Conservation (phyloP, 345 rosid species). For the Citrus hindsii region DNA sequence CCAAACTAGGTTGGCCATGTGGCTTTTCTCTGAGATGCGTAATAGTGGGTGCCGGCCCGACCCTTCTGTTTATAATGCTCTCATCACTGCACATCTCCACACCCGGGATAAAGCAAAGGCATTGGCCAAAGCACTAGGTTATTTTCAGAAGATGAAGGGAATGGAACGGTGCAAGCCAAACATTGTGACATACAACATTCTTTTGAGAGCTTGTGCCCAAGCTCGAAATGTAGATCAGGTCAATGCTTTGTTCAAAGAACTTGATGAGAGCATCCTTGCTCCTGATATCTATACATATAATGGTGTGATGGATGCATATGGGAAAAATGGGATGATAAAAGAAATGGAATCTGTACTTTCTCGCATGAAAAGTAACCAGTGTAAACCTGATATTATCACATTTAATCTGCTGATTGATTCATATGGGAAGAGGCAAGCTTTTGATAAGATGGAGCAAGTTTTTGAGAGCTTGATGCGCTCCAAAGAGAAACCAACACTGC, state of each 20-base stretch:
- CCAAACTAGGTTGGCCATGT: constrained; percentile 92
- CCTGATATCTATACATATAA: constrained; percentile 79
- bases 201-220: constrained; percentile 86
- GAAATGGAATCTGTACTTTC: constrained; percentile 90
- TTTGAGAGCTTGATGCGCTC: constrained; percentile 73
- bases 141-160: constrained; percentile 81
- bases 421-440: constrained; percentile 77
- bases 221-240: constrained; percentile 72
- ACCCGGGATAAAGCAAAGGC: constrained; percentile 80
- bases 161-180: constrained; percentile 78
- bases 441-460: constrained; percentile 95
- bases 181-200: constrained; percentile 83
- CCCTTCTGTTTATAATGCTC: constrained; percentile 82
- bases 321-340: constrained; percentile 83
- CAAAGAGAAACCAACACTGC: constrained; percentile 77
- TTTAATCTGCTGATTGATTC: constrained; percentile 81
- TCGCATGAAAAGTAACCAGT: constrained; percentile 63
- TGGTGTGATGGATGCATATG: constrained; percentile 96
- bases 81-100: constrained; percentile 88
- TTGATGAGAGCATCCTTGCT: constrained; percentile 51
- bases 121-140: constrained; percentile 66
- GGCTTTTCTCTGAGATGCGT: constrained; percentile 97
- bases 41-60: constrained; percentile 95
- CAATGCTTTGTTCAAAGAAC: constrained; percentile 68
- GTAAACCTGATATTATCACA: constrained; percentile 80